Percentiles rank a stretch among this genome's conserved stretches.
Evolutionary conservation across 768 basidiomycete species (phyloP).

Genomic region (Russula sp.): DNA sequence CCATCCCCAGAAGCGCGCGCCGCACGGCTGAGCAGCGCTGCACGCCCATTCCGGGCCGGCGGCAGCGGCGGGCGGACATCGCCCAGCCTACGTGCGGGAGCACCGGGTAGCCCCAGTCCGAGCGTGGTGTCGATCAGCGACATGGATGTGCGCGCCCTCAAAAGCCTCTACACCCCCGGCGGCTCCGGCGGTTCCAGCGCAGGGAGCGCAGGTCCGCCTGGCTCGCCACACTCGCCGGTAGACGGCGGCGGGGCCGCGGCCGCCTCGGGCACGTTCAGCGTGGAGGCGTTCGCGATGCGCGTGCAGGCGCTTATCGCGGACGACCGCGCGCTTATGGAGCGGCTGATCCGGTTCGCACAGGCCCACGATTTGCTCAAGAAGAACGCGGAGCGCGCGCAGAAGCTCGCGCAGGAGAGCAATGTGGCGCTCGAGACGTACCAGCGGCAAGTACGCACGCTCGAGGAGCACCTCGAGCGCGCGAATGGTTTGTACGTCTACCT

Average conservation of each 20-base stretch:
- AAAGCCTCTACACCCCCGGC: conserved; percentile 59
- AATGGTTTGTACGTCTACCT: conserved; percentile 43
- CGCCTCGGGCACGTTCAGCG: conserved; percentile 45
- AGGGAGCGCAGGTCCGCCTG: conserved; percentile 22
- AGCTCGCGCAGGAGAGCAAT: conserved; percentile 79
- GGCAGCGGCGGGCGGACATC: conserved; percentile 26
- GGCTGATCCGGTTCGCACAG: conserved; percentile 78
- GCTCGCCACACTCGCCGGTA: conserved; percentile 17
- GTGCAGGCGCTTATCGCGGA: conserved; percentile 80
- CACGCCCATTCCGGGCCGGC: conserved; percentile 41
- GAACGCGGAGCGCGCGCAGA: conserved; percentile 88
- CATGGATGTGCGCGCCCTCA: conserved; percentile 82
- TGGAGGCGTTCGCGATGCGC: conserved; percentile 71
- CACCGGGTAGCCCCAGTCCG: conserved; percentile 35
- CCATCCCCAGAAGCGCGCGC: conserved; percentile 83
- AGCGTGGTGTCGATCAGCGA: conserved; percentile 59
- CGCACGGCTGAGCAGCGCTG: conserved; percentile 47
- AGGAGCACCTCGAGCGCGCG: conserved; percentile 60
- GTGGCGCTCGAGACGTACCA: conserved; percentile 83
- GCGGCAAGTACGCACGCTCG: conserved; percentile 74
- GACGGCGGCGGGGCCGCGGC: background rate
- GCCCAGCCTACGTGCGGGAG: conserved; percentile 27
- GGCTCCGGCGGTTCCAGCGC: conserved; percentile 1
- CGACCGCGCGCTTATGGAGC: conserved; percentile 77
- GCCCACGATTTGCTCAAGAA: conserved; percentile 88